Conservation (phyloP, 306 rosid species). For the Fragaria ananassa region DNA sequence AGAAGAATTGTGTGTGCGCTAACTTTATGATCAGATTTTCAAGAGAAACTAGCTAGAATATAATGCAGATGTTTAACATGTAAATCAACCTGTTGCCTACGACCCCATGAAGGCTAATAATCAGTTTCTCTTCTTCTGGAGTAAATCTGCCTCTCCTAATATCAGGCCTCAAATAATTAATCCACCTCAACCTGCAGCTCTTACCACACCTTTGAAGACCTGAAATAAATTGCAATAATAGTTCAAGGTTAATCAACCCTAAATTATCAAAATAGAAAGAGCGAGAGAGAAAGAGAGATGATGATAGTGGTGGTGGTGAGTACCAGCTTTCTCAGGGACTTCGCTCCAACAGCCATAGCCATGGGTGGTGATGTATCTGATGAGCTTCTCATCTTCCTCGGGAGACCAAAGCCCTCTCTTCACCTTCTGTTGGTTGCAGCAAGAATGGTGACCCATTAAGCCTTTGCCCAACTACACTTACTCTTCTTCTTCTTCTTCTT, state of each 20-base stretch:
- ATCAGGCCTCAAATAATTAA: constrained; percentile 96
- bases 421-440: constrained; percentile 98
- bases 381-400: constrained; percentile 95
- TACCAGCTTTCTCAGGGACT: constrained; percentile 98
- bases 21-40: neutral
- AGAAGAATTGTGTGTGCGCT: neutral
- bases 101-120: constrained; percentile 90
- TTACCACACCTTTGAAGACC: constrained; percentile 98
- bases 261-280: neutral
- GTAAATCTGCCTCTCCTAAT: constrained; percentile 95
- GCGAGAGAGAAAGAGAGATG: neutral
- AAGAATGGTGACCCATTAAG: constrained; percentile 90
- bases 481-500: neutral
- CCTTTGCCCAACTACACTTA: neutral
- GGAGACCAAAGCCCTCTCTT: constrained; percentile 99
- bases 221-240: constrained; percentile 16
- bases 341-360: constrained; percentile 99
- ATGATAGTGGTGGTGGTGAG: neutral
- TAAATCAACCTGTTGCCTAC: constrained; percentile 85
- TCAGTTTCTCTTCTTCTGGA: constrained; percentile 91
- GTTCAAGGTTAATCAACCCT: neutral
- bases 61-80: constrained; percentile 8
- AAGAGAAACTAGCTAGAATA: neutral
- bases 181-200: constrained; percentile 97
- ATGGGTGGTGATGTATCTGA: constrained; percentile 80